Evolutionary conservation across 306 rosid genomes (phyloP).

Genomic region (Quercus parvula): DNA sequence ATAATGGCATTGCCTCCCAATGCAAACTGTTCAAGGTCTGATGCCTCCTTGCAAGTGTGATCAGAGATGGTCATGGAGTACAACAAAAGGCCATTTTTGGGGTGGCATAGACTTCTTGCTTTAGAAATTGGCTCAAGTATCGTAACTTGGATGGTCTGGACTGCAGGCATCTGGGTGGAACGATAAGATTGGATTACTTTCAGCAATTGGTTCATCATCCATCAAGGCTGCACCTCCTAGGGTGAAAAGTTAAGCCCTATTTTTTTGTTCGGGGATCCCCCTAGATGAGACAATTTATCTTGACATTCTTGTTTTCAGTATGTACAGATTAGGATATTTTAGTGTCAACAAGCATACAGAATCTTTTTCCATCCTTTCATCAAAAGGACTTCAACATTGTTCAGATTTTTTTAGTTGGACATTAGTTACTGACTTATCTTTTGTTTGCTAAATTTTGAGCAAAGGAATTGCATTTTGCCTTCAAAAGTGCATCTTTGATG

Average conservation of each 20-base stretch:
- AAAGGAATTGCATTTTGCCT: conserved; percentile 9
- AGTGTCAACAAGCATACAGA: conserved; percentile 60
- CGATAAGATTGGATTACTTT: conserved; percentile 34
- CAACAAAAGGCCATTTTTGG: conserved; percentile 8
- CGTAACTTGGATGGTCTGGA: conserved; percentile 23
- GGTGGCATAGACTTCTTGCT: neutral
- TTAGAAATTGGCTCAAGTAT: conserved; percentile 7
- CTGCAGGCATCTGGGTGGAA: conserved; percentile 29
- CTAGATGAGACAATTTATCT: conserved; percentile 40
- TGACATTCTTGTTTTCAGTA: conserved; percentile 47
- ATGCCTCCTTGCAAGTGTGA: conserved; percentile 14
- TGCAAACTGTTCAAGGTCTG: conserved; percentile 15
- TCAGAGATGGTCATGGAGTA: conserved; percentile 14
- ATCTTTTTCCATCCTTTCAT: conserved; percentile 37
- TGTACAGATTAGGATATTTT: conserved; percentile 84
- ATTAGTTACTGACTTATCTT: conserved; percentile 34
- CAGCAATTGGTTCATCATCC: conserved; percentile 41
- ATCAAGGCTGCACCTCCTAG: conserved; percentile 34
- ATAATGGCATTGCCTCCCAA: conserved; percentile 18
- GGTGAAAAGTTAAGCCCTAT: conserved; percentile 45
- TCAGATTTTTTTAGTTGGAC: conserved; percentile 27
- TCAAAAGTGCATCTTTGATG: neutral
- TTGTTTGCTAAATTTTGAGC: conserved; percentile 30
- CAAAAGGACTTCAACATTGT: conserved; percentile 25
- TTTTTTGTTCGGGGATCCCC: conserved; percentile 55